phyloP scores from a whole-genome alignment of 1,139 yeast genomes.

The Geotrichum klebahnii region DNA sequence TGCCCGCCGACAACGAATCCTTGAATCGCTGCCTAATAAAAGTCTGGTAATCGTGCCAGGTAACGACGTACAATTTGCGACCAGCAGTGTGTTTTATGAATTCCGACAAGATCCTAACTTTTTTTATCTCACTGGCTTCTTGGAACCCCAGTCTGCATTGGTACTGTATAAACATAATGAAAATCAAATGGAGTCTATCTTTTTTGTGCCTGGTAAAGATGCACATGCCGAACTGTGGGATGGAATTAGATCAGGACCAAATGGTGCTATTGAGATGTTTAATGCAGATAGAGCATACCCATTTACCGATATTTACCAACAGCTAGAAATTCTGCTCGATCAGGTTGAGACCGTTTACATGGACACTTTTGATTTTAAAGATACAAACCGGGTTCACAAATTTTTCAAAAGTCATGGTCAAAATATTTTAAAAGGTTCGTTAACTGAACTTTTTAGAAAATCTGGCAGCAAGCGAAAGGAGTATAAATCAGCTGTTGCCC shows the following conservation, averaged over 20 bases:
- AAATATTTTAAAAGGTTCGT: conserved; percentile 19
- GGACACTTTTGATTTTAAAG: conserved; percentile 26
- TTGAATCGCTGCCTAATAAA: conserved; percentile 54
- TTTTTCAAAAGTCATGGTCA: conserved; percentile 24
- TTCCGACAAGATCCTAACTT: conserved; percentile 91
- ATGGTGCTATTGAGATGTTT: conserved; percentile 76
- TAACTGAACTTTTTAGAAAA: conserved; percentile 15
- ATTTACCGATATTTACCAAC: conserved; percentile 37
- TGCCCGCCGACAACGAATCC: conserved; percentile 58
- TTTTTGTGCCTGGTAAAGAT: conserved; percentile 86
- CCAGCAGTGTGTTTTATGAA: conserved; percentile 85
- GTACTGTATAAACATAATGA: conserved; percentile 56
- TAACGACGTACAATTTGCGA: conserved; percentile 64
- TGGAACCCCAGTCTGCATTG: conserved; percentile 82
- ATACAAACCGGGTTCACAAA: conserved; percentile 24
- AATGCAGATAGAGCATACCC: conserved; percentile 77
- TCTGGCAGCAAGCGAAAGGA: conserved; percentile 13
- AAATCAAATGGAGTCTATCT: conserved; percentile 47
- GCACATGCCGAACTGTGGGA: conserved; percentile 84
- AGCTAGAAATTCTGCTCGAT: conserved; percentile 27
- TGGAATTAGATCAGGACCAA: conserved; percentile 82
- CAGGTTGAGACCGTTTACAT: conserved; percentile 31
- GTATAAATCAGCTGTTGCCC: conserved; percentile 20
- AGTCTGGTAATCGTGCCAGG: conserved; percentile 77
- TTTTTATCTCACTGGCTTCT: conserved; percentile 84